A percentile compares a stretch with the other conserved stretches of the same genome.
Evolutionary conservation across 495 filamentous ascomycete species (phyloP).

Genomic region (Chaetomium tenue): DNA sequence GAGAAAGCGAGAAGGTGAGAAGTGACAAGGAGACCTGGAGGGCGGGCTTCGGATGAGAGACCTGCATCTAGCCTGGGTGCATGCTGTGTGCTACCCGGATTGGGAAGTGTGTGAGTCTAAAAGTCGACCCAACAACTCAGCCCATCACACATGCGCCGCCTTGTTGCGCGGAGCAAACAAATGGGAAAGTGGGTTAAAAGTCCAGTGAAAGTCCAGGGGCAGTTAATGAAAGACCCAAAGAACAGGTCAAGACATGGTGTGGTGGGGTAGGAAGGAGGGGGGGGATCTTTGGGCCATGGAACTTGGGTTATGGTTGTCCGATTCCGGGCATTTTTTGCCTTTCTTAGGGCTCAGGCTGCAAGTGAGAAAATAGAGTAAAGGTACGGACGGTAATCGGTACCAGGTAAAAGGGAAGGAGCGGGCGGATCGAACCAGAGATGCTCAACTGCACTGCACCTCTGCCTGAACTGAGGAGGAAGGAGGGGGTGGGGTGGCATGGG

Average conservation of each 20-base stretch:
- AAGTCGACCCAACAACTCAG: slow-evolving; percentile 5
- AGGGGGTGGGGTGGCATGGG: not conserved
- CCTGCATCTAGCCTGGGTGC: slow-evolving; percentile 14
- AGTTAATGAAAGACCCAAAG: not conserved
- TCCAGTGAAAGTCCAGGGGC: not conserved
- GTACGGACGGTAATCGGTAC: not conserved
- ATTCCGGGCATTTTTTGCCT: not conserved
- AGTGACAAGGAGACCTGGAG: not conserved
- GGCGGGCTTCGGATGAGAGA: not conserved
- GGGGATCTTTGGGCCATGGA: not conserved
- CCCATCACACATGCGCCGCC: slow-evolving; percentile 14
- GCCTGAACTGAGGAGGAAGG: not conserved
- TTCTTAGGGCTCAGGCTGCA: not conserved
- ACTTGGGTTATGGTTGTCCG: slow-evolving; percentile 1
- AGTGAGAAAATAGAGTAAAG: not conserved
- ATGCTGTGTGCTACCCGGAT: not conserved
- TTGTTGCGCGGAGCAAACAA: slow-evolving; percentile 15
- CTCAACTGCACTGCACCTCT: not conserved
- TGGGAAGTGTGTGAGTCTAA: not conserved
- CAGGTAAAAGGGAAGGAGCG: not conserved
- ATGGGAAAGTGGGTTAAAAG: not conserved
- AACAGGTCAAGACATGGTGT: not conserved
- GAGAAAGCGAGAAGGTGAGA: slow-evolving; percentile 3
- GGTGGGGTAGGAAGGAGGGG: no score
- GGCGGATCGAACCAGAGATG: slow-evolving; percentile 10